A percentile compares a stretch with the other conserved stretches of the same genome.
These are phyloP conservation scores for Penicillium egyptiacum DNA, from an alignment of 495 filamentous ascomycete species.

Conservation along the genomic window DNA sequence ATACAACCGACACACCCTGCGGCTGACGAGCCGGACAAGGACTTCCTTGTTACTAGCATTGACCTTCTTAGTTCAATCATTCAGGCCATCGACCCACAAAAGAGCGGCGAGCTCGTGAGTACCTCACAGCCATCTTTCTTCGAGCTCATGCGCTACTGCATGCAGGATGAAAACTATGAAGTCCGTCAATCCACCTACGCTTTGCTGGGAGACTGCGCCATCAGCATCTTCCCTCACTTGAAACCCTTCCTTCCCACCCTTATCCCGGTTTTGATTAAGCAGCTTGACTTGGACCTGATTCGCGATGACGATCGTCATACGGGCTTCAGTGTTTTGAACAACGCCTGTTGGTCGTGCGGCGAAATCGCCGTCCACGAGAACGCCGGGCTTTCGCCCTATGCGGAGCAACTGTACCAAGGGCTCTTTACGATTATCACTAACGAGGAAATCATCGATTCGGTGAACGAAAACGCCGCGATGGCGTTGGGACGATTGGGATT, in stretches of 20 bases:
- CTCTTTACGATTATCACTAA: conserved; percentile 77
- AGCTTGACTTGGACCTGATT: conserved; percentile 79
- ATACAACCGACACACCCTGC: conserved; percentile 51
- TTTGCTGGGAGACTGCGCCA: conserved; percentile 92
- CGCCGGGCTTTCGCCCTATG: conserved; percentile 74
- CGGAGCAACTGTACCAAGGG: conserved; percentile 71
- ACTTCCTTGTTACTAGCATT: conserved; percentile 94
- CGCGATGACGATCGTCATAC: conserved; percentile 70
- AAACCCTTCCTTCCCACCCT: conserved; percentile 69
- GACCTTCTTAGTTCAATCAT: conserved; percentile 93
- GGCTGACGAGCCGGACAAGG: conserved; percentile 84
- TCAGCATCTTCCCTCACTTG: conserved; percentile 86
- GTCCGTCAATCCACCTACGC: conserved; percentile 96
- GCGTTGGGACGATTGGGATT: conserved; percentile 87
- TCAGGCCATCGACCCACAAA: conserved; percentile 76
- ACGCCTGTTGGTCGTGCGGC: conserved; percentile 95
- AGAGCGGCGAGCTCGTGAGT: conserved; percentile 72
- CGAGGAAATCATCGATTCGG: conserved; percentile 80
- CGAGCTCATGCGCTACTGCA: conserved; percentile 83
- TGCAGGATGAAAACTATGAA: conserved; percentile 89
- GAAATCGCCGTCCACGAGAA: conserved; percentile 90
- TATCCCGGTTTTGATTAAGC: conserved; percentile 76
- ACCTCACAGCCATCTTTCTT: conserved; percentile 81
- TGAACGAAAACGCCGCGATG: conserved; percentile 93
- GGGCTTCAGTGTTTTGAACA: conserved; percentile 91